These are phyloP conservation scores for Paecilomyces sp. DNA, from an alignment of 2,329 filamentous ascomycete species.

Conservation along the genomic window DNA sequence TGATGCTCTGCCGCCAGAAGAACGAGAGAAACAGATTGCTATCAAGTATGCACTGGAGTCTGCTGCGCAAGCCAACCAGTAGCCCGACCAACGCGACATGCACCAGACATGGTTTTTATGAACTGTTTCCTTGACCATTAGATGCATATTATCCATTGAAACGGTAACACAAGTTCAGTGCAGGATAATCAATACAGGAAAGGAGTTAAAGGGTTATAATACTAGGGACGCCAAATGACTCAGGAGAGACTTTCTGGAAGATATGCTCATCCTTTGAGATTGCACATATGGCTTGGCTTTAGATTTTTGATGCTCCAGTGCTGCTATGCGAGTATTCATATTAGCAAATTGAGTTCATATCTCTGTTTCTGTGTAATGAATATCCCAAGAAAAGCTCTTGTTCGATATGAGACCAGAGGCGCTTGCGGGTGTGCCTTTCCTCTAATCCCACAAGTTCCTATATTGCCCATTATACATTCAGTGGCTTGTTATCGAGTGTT, in stretches of 20 bases:
- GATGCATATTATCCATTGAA: not conserved
- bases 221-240: not conserved
- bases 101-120: not conserved
- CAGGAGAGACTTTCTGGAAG: not conserved
- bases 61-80: not conserved
- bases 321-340: not conserved
- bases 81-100: not conserved
- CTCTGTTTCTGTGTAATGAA: not conserved
- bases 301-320: not conserved
- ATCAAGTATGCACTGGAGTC: conserved; percentile 20
- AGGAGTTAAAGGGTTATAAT: not conserved
- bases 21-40: conserved; percentile 48
- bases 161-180: not conserved
- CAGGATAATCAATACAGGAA: not conserved
- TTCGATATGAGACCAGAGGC: too few relatives aligned
- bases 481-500: too few relatives aligned
- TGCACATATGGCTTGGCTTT: not conserved
- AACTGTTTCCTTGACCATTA: not conserved
- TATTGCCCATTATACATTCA: too few relatives aligned
- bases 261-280: not conserved
- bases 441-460: too few relatives aligned
- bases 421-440: too few relatives aligned
- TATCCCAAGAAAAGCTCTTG: too few relatives aligned
- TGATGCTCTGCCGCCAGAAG: conserved; percentile 50
- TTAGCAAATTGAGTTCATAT: not conserved